phyloP scores from a whole-genome alignment of 225 moss, liverwort and hornwort species.

The Ulota crispa region DNA sequence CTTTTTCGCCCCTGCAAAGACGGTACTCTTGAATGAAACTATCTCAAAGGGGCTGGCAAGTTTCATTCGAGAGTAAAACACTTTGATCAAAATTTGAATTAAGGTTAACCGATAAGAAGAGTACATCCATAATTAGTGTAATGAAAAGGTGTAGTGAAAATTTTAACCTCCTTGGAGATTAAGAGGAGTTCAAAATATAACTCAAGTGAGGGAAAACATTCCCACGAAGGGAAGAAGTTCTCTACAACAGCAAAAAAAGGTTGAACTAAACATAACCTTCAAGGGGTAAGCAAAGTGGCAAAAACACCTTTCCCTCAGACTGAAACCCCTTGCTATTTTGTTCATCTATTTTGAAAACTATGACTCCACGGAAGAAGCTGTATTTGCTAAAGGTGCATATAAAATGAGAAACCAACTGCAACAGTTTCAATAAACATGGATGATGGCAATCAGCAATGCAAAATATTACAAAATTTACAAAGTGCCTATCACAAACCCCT shows the following conservation, averaged over 20 bases:
- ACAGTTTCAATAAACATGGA: no score
- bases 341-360: not conserved
- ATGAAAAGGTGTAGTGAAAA: not conserved
- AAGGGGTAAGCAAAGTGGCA: not conserved
- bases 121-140: not conserved
- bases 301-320: not conserved
- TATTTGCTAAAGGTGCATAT: no score
- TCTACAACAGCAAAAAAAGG: not conserved
- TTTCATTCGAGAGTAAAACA: not conserved
- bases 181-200: not conserved
- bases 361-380: no score
- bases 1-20: slow-evolving; percentile 35
- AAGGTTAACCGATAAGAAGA: not conserved
- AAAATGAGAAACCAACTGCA: no score
- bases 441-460: no score
- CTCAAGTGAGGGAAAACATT: not conserved
- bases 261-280: not conserved
- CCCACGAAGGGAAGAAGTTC: not conserved
- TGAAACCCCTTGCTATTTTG: not conserved
- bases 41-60: not conserved
- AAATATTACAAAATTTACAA: no score
- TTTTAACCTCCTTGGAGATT: not conserved
- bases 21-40: not conserved
- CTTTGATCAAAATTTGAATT: not conserved
- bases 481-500: no score